Evolutionary conservation across 208 protist genomes (phyloP), one percentile per base, ranked within the genome.

Genomic region (Trypanosoma avium): DNA sequence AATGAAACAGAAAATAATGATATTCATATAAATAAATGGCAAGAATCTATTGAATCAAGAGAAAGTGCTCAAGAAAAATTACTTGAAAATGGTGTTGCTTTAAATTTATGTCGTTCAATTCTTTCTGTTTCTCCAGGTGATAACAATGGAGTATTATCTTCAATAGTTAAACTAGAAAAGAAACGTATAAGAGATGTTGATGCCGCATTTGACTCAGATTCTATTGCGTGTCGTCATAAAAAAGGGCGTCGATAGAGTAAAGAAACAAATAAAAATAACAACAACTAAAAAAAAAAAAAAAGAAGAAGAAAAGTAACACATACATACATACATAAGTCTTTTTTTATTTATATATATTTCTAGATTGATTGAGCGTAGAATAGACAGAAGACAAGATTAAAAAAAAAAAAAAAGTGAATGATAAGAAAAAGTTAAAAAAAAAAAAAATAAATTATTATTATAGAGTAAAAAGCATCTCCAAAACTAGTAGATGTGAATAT

Each of bases 131-230:
- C 43, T 59, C n/a, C 48, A 38, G 43, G 4, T 26, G 59, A 53
- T 22, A 26, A 27, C 4, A 10, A 24, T n/a, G 43, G 13, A 7
- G 40, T 9, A 24, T 10, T 13, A 24, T 29, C 17, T 33, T 38
- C 50, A 36, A 35, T 33, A 0, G 32, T 29, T 12, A 67, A 65
- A 50, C 29, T 29, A 32, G 58, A 67, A 47, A 53, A 57, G 38
- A 93, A 93, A 66, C 80, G 82, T 2, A 76, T 75, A 49, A 67
- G 78, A 10, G 69, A 81, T 42, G 54, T 53, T 3, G 82, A 87
- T 52, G 40, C 57, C 10, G 58, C 66, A 27, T 86, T 92, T 49
- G 82, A 77, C 53, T 70, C 88, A 26, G 80, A 84, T 36, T 73
- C 81, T 2, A 86, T 88, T 40, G 45, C 81, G 0, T 71, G 79